Conservation (phyloP, 23 red algal species). For the Gracilaria gracilis region DNA sequence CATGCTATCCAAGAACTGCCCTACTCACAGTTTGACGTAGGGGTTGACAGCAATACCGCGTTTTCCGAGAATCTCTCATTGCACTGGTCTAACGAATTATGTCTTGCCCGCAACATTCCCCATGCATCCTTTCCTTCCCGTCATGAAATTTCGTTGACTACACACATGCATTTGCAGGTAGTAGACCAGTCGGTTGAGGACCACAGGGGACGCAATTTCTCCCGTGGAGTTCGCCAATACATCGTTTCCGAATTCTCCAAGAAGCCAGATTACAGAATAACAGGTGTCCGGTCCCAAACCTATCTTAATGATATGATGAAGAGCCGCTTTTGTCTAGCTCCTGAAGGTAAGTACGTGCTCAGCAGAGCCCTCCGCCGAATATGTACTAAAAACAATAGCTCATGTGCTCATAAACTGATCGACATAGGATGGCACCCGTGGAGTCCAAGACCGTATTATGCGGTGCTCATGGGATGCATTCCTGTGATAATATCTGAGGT, state of each 20-base stretch:
- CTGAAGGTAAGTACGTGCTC: slow-evolving; percentile 57
- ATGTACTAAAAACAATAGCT: background rate
- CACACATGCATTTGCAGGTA: slow-evolving; percentile 27
- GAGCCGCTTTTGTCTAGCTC: slow-evolving; percentile 61
- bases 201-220: slow-evolving; percentile 69
- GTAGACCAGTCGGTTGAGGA: slow-evolving; percentile 34
- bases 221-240: slow-evolving; percentile 70
- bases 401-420: background rate
- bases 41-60: no score
- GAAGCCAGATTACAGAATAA: slow-evolving; percentile 59
- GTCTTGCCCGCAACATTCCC: no score
- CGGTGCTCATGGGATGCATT: slow-evolving; percentile 68
- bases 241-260: slow-evolving; percentile 34
- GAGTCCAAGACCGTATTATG: slow-evolving; percentile 76
- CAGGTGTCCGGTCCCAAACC: slow-evolving; percentile 46
- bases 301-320: slow-evolving; percentile 72
- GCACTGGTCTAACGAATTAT: no score
- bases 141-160: background rate
- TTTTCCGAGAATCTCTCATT: no score
- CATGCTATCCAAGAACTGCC: no score
- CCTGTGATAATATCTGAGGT: slow-evolving; percentile 76
- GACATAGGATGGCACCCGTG: slow-evolving; percentile 78
- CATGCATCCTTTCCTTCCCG: background rate
- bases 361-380: background rate
- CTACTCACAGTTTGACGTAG: no score